phyloP scores from a whole-genome alignment of 805 yeast genomes.

The Zygotorulaspora chibaensis region DNA sequence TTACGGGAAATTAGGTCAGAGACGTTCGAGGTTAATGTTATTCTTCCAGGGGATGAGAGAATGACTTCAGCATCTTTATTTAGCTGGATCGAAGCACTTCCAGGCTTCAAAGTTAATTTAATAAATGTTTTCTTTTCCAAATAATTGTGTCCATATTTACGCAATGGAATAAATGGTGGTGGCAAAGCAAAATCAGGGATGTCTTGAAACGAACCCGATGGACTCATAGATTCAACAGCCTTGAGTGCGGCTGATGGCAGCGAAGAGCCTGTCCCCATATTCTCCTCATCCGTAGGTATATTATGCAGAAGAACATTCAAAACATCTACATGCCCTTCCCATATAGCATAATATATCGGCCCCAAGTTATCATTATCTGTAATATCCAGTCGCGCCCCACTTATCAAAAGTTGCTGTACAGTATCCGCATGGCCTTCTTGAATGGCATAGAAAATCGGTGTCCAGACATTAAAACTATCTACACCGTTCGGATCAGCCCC shows the following conservation, averaged over 20 bases:
- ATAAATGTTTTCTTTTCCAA: constrained; percentile 83
- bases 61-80: constrained; percentile 42
- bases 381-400: constrained; percentile 64
- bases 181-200: constrained; percentile 91
- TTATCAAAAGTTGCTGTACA: constrained; percentile 62
- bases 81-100: constrained; percentile 42
- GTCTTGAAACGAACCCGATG: constrained; percentile 42
- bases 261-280: not conserved
- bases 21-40: constrained; percentile 71
- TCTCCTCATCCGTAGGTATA: constrained; percentile 6
- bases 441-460: constrained; percentile 88
- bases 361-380: constrained; percentile 76
- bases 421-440: constrained; percentile 74
- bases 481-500: constrained; percentile 73
- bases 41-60: constrained; percentile 64
- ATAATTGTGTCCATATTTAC: constrained; percentile 94
- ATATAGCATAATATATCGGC: constrained; percentile 84
- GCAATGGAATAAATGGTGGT: constrained; percentile 90
- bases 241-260: not conserved
- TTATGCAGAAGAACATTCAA: constrained; percentile 58
- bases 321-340: constrained; percentile 89
- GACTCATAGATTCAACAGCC: constrained; percentile 6
- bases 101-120: constrained; percentile 62
- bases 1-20: constrained; percentile 87
- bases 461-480: constrained; percentile 89